These are phyloP conservation scores for Raffaelea arxii DNA, from an alignment of 2,329 filamentous ascomycete species.

Conservation along the genomic window DNA sequence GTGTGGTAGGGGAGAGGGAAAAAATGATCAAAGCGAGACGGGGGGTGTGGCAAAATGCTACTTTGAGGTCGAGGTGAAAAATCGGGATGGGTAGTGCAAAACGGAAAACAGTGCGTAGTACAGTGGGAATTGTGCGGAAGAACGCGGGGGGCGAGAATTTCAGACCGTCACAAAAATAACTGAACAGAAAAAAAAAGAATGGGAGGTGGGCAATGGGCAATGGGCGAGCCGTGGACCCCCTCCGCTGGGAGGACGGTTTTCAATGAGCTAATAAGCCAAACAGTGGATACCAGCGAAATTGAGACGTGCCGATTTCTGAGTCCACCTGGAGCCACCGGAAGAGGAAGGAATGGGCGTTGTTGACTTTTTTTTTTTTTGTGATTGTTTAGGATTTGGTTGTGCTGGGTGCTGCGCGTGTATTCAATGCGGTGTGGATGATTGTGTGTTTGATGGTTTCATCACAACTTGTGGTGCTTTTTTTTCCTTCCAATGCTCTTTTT, in stretches of 20 bases:
- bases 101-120: neutral
- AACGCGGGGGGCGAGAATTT: conserved; percentile 11
- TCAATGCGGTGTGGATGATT: neutral
- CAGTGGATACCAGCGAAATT: conserved; percentile 12
- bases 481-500: no score
- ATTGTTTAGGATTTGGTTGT: neutral
- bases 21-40: conserved; percentile 7
- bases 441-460: neutral
- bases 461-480: neutral
- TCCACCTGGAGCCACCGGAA: conserved; percentile 3
- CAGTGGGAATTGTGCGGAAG: conserved; percentile 8
- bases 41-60: conserved; percentile 1
- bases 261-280: conserved; percentile 12
- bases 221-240: no score
- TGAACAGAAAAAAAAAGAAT: conserved; percentile 6
- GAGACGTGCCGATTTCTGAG: conserved; percentile 6
- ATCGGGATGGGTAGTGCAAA: conserved; percentile 5
- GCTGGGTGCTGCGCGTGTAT: neutral
- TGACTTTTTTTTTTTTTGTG: neutral
- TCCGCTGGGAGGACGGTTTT: no score
- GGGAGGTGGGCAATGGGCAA: conserved; percentile 5
- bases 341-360: conserved; percentile 2
- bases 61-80: conserved; percentile 6
- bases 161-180: no score
- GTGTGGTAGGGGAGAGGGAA: conserved; percentile 3